Conservation (phyloP, 352 stramenopile genomes). For the Saprolegnia parasitica region DNA sequence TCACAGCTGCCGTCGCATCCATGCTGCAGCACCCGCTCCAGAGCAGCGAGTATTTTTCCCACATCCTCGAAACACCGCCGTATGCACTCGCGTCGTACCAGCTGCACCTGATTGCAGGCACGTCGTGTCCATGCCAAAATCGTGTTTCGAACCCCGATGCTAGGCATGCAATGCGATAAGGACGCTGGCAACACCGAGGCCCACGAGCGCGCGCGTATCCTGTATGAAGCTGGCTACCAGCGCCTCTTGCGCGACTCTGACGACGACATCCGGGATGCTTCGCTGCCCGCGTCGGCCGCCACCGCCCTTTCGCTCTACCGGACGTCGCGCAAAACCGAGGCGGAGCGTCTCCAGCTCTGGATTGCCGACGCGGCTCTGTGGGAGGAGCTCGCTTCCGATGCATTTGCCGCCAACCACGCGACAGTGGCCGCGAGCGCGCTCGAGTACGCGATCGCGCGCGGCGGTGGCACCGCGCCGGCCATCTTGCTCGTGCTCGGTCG, state of each 20-base stretch:
- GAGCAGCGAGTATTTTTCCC: conserved; percentile 67
- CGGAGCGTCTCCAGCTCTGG: conserved; percentile 51
- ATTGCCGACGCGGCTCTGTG: conserved; percentile 49
- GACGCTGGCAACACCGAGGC: not conserved
- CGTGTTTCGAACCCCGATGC: not conserved
- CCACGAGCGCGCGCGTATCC: not conserved
- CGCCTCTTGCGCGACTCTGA: not conserved
- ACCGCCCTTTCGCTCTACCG: conserved; percentile 36
- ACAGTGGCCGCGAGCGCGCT: conserved; percentile 39
- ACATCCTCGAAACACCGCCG: conserved; percentile 54
- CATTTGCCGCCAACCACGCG: conserved; percentile 46
- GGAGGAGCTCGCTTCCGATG: conserved; percentile 50
- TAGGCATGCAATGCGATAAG: conserved; percentile 19
- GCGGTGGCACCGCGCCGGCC: conserved; percentile 27
- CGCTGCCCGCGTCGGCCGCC: not conserved
- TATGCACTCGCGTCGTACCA: conserved; percentile 50
- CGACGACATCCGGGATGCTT: not conserved
- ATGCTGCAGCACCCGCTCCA: conserved; percentile 52
- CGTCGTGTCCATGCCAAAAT: not conserved
- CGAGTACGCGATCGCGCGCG: conserved; percentile 33
- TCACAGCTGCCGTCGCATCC: conserved; percentile 52
- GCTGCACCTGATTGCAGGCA: conserved; percentile 46
- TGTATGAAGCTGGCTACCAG: conserved; percentile 18
- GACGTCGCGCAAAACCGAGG: conserved; percentile 63
- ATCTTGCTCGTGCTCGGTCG: conserved; percentile 46